Percentiles rank a stretch among this genome's conserved stretches.
Evolutionary conservation across 163 green algal genomes (phyloP).

Genomic region (Smithsoniella earleae): DNA sequence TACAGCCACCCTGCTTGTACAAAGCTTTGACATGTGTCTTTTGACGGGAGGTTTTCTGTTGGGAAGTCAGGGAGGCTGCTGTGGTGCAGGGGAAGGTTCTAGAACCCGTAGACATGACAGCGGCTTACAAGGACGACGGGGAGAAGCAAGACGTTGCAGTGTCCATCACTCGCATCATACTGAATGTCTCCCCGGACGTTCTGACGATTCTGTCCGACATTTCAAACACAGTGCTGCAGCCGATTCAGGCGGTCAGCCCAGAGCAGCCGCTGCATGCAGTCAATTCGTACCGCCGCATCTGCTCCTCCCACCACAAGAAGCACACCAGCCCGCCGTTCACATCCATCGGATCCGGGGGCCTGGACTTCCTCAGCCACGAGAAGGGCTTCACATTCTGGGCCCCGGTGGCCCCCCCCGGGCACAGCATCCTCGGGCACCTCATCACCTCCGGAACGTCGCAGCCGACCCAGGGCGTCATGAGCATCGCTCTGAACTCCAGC

Average conservation of each 20-base stretch:
- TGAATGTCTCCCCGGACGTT: slow-evolving; percentile 64
- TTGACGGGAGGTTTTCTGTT: no score
- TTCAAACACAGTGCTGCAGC: slow-evolving; percentile 40
- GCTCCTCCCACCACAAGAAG: slow-evolving; percentile 9
- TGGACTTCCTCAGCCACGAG: slow-evolving; percentile 40
- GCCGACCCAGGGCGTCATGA: slow-evolving; percentile 52
- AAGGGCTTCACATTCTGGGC: slow-evolving; percentile 67
- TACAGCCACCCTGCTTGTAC: not conserved
- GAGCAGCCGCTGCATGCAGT: slow-evolving; percentile 16
- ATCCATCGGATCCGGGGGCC: slow-evolving; percentile 34
- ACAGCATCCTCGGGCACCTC: slow-evolving; percentile 41
- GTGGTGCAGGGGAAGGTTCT: slow-evolving; percentile 52
- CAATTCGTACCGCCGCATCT: slow-evolving; percentile 5
- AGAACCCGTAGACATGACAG: slow-evolving; percentile 53
- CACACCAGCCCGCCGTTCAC: not conserved
- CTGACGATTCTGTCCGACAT: slow-evolving; percentile 27
- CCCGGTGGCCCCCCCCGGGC: slow-evolving; percentile 56
- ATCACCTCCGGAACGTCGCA: slow-evolving; percentile 39
- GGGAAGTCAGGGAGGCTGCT: no score
- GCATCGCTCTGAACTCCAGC: slow-evolving; percentile 67
- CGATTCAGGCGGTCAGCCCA: slow-evolving; percentile 39
- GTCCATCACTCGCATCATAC: slow-evolving; percentile 43
- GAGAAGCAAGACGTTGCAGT: slow-evolving; percentile 43
- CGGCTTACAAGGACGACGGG: slow-evolving; percentile 37
- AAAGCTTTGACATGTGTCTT: no score